A percentile compares a stretch with the other conserved stretches of the same genome.
Conservation (phyloP, 345 rosid species). For the Citrus glauca region DNA sequence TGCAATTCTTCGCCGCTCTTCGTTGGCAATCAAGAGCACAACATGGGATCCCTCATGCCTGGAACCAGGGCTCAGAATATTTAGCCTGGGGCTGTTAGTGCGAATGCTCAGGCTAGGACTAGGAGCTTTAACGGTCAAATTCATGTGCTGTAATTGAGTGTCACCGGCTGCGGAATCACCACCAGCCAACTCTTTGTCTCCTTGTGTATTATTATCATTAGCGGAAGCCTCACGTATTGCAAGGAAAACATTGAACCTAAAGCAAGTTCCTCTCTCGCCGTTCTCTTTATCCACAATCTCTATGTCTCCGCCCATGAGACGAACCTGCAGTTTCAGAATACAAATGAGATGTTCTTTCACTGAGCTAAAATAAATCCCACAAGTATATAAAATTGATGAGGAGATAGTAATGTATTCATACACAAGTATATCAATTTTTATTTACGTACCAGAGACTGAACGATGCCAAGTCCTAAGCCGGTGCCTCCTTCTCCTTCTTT, state of each 20-base stretch:
- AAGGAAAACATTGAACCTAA: constrained; percentile 62
- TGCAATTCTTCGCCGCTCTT: constrained; percentile 44
- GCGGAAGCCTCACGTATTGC: constrained; percentile 14
- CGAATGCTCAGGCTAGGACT: constrained; percentile 23
- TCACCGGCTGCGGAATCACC: constrained; percentile 7
- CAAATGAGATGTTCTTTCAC: not conserved
- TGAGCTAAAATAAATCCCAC: not conserved
- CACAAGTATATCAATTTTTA: too few relatives aligned
- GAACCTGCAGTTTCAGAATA: constrained; percentile 40
- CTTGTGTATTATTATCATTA: constrained; percentile 1
- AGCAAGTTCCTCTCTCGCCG: constrained; percentile 69
- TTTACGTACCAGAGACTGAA: constrained; percentile 69
- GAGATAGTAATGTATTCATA: too few relatives aligned
- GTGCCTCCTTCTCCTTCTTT: constrained; percentile 74
- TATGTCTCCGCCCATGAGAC: constrained; percentile 86
- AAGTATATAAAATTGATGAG: too few relatives aligned
- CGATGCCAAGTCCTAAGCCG: constrained; percentile 87
- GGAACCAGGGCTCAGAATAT: constrained; percentile 35
- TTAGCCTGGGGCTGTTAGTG: constrained; percentile 38
- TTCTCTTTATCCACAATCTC: constrained; percentile 50
- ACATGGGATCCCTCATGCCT: constrained; percentile 60
- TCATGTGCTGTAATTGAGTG: constrained; percentile 13
- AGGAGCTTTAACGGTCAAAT: constrained; percentile 28
- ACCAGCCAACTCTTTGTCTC: constrained; percentile 25
- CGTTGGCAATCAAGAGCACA: constrained; percentile 50